Base-by-base conservation (phyloP, 192 early-diverging fungal species). In the Entophlyctis luteolus region DNA sequence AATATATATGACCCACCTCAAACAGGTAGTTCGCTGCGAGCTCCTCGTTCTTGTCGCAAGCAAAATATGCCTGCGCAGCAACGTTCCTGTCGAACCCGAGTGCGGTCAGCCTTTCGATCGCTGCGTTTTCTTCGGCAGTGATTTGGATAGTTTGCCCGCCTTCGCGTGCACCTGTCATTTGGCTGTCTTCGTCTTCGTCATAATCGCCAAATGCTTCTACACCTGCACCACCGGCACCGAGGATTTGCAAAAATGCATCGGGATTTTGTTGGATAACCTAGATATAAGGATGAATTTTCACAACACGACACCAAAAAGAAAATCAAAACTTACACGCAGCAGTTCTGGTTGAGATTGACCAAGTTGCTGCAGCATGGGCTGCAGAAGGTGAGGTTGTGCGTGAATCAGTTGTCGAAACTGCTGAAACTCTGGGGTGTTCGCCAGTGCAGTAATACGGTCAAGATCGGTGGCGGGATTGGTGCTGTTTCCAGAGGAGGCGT, bases 41-140 rank as follows among this genome's bases (percentile, higher is more conserved):
- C 72, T 98, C 91, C 81, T 98, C 96, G 76, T 97, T 93, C 76
- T 94, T 95, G 59, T 98, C 96, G 72, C 96, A 98, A 18, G 92
- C 91, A 79, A 98, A 85, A 79, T 86, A 98, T 28, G 96, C 96
- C 77, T 97, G 90, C 59, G 95, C 86, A 36, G 87, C 96, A 3
- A 83, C 55, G 39, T 83, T 83, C 47, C 91, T 81, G 59, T 89
- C 86, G 71, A 98, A 97, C 3, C 96, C 96, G 29, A 97, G 79
- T 16, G 72, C 90, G 71, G 86, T 84, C 67, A 98, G 72, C 65
- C 91, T 74, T 53, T 92, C 87, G 68, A 98, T 93, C 32, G 94
- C 93, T 58, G 79, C 93, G 66, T 91, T 88, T 69, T 96, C 94
- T 65, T 95, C 90, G 54, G 82, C 86, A 22, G 93, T 93, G 38